phyloP scores from a whole-genome alignment of 768 basidiomycete species.

The Termitomyces sp. region DNA sequence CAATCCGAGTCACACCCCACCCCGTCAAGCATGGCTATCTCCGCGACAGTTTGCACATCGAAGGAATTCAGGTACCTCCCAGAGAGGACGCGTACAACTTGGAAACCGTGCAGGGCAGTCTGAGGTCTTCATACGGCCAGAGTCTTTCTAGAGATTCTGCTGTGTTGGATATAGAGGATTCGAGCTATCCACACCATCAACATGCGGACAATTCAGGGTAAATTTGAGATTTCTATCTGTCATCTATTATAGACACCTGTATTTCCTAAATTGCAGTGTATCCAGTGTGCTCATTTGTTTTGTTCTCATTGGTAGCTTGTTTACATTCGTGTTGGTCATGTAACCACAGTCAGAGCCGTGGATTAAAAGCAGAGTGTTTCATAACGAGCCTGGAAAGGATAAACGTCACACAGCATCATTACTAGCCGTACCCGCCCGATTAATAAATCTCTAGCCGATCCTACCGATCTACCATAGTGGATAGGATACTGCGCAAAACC shows the following conservation, averaged over 20 bases:
- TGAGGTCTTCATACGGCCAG: constrained; percentile 12
- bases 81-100: constrained; percentile 18
- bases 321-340: background rate
- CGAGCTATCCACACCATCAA: background rate
- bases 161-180: constrained; percentile 14
- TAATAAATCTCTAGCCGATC: background rate
- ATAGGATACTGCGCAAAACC: constrained; percentile 56
- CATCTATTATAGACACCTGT: background rate
- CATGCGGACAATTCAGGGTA: background rate
- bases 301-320: background rate
- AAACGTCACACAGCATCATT: background rate
- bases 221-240: background rate
- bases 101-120: constrained; percentile 19
- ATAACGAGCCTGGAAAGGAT: background rate
- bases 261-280: background rate
- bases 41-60: constrained; percentile 28
- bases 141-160: constrained; percentile 26
- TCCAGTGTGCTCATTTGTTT: background rate
- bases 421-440: too few species aligned
- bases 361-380: background rate
- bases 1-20: constrained; percentile 27
- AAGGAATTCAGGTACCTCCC: constrained; percentile 24
- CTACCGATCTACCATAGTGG: constrained; percentile 45
- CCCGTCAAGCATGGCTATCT: constrained; percentile 19
- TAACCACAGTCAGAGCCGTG: background rate